Evolutionary conservation across 345 rosid genomes (phyloP).

Genomic region (Bruguiera parviflora): DNA sequence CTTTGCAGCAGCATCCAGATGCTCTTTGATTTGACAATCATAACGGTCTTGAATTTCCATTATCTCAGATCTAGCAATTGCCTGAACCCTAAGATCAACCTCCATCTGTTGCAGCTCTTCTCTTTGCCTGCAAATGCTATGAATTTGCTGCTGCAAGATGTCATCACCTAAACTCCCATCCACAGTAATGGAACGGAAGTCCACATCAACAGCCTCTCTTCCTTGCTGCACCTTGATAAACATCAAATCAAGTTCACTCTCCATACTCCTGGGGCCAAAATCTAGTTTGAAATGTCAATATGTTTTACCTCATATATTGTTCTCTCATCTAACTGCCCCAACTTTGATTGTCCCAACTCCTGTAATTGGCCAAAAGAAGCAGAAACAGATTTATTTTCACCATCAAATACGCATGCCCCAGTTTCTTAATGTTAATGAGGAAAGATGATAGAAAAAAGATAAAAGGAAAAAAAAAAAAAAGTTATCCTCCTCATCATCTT

Average conservation of each 20-base stretch:
- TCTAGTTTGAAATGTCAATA: constrained; percentile 10
- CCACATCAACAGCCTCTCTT: constrained; percentile 59
- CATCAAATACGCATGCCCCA: too few species aligned
- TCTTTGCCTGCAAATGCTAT: constrained; percentile 51
- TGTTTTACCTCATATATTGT: constrained; percentile 71
- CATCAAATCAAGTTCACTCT: constrained; percentile 27
- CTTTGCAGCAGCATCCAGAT: constrained; percentile 55
- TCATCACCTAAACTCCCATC: constrained; percentile 52
- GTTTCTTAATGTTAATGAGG: too few species aligned
- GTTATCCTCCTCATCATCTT: neutral
- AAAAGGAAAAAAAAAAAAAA: too few species aligned
- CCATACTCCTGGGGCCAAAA: neutral
- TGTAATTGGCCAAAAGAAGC: constrained; percentile 5
- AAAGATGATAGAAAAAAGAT: too few species aligned
- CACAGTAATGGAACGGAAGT: constrained; percentile 51
- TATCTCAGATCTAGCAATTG: constrained; percentile 63
- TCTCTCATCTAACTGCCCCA: constrained; percentile 69
- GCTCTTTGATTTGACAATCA: constrained; percentile 60
- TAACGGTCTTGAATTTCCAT: constrained; percentile 53
- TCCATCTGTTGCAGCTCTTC: constrained; percentile 74
- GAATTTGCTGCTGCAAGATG: constrained; percentile 63
- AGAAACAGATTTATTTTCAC: neutral
- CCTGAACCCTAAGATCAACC: constrained; percentile 74
- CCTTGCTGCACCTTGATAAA: constrained; percentile 72
- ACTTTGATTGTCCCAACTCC: constrained; percentile 65